A percentile compares a stretch with the other conserved stretches of the same genome.
These are phyloP conservation scores for Limonium bicolor DNA, from an alignment of 148 eudicot genomes.

Conservation along the genomic window DNA sequence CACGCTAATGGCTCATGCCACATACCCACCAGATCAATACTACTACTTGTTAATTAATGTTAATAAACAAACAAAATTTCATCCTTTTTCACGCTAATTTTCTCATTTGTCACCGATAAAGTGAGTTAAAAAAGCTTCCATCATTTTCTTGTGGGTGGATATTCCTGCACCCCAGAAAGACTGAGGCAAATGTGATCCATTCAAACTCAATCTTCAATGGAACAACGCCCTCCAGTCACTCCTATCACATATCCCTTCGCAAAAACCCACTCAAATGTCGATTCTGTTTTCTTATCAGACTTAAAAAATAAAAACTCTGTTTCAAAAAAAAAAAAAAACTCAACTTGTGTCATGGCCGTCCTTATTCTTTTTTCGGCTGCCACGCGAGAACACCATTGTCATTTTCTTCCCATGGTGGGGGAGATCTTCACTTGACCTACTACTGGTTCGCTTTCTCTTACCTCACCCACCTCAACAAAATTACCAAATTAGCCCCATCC, in stretches of 20 bases:
- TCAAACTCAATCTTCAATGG: slow-evolving; percentile 41
- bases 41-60: too few relatives aligned
- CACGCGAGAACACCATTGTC: background rate
- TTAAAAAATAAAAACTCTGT: background rate
- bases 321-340: background rate
- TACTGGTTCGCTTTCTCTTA: background rate
- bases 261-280: background rate
- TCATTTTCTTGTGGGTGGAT: background rate
- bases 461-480: background rate
- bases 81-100: too few relatives aligned
- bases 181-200: slow-evolving; percentile 31
- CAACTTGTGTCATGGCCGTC: background rate
- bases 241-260: background rate
- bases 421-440: background rate
- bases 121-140: too few relatives aligned
- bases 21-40: background rate
- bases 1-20: too few relatives aligned
- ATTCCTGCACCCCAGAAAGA: background rate
- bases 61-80: too few relatives aligned
- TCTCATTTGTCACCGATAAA: too few relatives aligned
- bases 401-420: slow-evolving; percentile 1
- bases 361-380: background rate
- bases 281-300: background rate
- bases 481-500: background rate
- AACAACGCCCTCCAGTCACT: slow-evolving; percentile 29